A percentile compares a stretch with the other conserved stretches of the same genome.
Evolutionary conservation across 192 early-diverging fungal genomes (phyloP).

Genomic region (Piromyces sp.): DNA sequence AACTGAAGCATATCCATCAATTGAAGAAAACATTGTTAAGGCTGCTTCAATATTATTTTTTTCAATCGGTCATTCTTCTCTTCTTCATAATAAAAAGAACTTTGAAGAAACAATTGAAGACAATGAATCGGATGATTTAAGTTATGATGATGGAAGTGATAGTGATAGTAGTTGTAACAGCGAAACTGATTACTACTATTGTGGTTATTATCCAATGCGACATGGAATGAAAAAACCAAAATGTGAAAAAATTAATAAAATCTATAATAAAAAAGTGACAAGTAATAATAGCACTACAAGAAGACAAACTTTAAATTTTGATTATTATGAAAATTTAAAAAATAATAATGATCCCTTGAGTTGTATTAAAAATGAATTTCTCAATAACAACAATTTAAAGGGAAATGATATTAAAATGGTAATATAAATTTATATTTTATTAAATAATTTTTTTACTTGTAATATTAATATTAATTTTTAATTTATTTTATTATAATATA

Average conservation of each 20-base stretch:
- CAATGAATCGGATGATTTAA: not conserved
- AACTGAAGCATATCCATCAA: not conserved
- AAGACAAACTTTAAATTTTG: not conserved
- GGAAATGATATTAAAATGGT: no score
- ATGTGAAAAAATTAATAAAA: not conserved
- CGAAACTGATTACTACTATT: not conserved
- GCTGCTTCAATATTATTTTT: not conserved
- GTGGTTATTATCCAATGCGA: not conserved
- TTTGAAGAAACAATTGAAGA: not conserved
- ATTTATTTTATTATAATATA: no score
- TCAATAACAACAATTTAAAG: no score
- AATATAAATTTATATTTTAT: no score
- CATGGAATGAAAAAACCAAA: not conserved
- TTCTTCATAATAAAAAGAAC: not conserved
- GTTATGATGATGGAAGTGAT: not conserved
- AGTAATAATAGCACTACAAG: not conserved
- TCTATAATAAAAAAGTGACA: not conserved
- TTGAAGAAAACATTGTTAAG: not conserved
- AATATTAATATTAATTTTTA: no score
- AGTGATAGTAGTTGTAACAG: not conserved
- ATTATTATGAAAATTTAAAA: not conserved
- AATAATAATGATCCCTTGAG: no score
- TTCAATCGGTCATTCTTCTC: not conserved
- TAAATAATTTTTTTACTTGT: no score
- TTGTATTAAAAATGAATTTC: no score